Percentiles rank a stretch among this genome's conserved stretches.
These are phyloP conservation scores for Ceratocystis cacaofunesta DNA, from an alignment of 2,329 filamentous ascomycete genomes.

Conservation along the genomic window DNA sequence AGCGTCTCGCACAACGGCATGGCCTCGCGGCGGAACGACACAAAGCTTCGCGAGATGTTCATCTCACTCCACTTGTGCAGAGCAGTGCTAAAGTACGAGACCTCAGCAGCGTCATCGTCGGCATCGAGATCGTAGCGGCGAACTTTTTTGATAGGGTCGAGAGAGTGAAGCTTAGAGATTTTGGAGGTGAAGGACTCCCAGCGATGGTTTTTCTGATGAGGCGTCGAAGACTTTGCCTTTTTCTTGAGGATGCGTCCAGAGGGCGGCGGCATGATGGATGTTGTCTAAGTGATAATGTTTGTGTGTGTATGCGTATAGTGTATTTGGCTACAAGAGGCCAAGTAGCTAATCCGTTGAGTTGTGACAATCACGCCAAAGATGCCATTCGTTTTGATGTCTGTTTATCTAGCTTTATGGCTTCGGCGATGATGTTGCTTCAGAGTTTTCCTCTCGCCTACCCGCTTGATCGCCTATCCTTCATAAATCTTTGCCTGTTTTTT, in stretches of 20 bases:
- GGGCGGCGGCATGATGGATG: constrained; percentile 38
- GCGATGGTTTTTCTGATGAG: constrained; percentile 67
- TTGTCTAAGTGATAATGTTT: background rate
- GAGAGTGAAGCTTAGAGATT: constrained; percentile 71
- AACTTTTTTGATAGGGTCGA: constrained; percentile 84
- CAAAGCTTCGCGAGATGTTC: constrained; percentile 73
- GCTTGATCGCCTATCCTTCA: background rate
- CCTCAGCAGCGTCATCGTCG: constrained; percentile 57
- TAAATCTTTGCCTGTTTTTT: background rate
- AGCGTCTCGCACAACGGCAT: constrained; percentile 74
- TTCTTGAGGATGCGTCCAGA: constrained; percentile 53
- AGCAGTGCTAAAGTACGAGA: constrained; percentile 75
- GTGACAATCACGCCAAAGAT: background rate
- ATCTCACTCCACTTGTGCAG: constrained; percentile 82
- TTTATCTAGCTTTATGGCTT: background rate
- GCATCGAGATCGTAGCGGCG: constrained; percentile 71
- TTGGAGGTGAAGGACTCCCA: constrained; percentile 87
- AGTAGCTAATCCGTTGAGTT: background rate
- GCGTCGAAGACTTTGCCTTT: constrained; percentile 55
- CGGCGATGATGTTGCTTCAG: background rate
- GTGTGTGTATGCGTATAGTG: background rate
- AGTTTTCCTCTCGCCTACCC: background rate
- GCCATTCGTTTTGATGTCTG: background rate
- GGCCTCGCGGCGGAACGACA: constrained; percentile 59
- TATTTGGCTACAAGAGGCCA: background rate